phyloP scores from a whole-genome alignment of 208 protist species.

The Trypanosoma rangeli region DNA sequence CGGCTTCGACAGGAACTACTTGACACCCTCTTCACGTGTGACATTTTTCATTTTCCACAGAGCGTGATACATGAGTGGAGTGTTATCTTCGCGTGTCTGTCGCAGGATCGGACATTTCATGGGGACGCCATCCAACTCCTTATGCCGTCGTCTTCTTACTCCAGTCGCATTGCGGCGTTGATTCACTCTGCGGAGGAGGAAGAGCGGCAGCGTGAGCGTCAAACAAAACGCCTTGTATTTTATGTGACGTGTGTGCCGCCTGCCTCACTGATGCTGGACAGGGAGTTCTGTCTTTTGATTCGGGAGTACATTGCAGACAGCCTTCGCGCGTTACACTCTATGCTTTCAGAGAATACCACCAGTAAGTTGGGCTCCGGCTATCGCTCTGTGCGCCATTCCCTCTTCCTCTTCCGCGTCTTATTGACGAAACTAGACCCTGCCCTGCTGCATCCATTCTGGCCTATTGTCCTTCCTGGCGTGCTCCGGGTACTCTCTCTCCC shows the following conservation, averaged over 20 bases:
- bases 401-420: slow-evolving; percentile 68
- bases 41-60: slow-evolving; percentile 49
- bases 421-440: slow-evolving; percentile 36
- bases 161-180: slow-evolving; percentile 34
- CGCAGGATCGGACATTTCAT: slow-evolving; percentile 29
- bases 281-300: slow-evolving; percentile 43
- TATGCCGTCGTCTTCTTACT: slow-evolving; percentile 15
- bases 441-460: slow-evolving; percentile 49
- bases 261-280: slow-evolving; percentile 22
- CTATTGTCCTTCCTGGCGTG: slow-evolving; percentile 48
- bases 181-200: slow-evolving; percentile 45
- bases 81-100: slow-evolving; percentile 31
- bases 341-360: background rate
- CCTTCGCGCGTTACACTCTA: slow-evolving; percentile 30
- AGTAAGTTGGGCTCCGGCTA: background rate
- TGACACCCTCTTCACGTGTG: slow-evolving; percentile 37
- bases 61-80: slow-evolving; percentile 42
- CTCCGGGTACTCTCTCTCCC: slow-evolving; percentile 13
- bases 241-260: slow-evolving; percentile 27
- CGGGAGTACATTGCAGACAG: slow-evolving; percentile 42
- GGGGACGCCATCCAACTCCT: slow-evolving; percentile 22
- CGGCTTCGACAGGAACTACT: slow-evolving; percentile 45
- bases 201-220: slow-evolving; percentile 33
- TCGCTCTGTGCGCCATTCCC: slow-evolving; percentile 31
- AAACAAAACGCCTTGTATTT: slow-evolving; percentile 40